Base-by-base conservation (phyloP, 805 yeast species). In the Pichia manshurica region DNA sequence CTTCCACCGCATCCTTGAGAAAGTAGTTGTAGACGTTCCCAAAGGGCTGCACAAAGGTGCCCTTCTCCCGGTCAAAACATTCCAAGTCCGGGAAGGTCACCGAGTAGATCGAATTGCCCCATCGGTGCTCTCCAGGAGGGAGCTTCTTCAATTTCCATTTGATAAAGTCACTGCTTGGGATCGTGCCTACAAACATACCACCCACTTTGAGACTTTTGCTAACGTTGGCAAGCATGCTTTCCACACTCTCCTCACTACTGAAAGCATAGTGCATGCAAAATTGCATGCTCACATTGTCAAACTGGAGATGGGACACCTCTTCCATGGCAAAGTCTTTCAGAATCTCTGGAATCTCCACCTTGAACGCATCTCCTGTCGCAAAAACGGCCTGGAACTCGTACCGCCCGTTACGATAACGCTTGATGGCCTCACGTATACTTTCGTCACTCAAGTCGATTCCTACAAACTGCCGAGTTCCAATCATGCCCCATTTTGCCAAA, bases 261-360 rank as follows among this genome's bases (percentile, higher is more conserved):
- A 89, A 93, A 0, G 98, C 96, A 69, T 93, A 93, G 63, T 93
- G 99, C 64, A 93, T 70, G 49, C 96, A 87, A 66, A 93, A 93
- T 63, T 93, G 99, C 66, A 86, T 78, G 4, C 95, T 81, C 1
- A 91, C 96, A 16, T 84, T 70, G 65, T 93, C 96, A 49, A 90
- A 87, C 1, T 96, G 96, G 54, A 87, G 81, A 59, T 73, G 58
- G 5, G 52, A 50, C 7, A 55, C 53, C 57, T 79, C 82, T 23
- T 82, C 83, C 1, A 84, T 83, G 17, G 50, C 44, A 57, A 86
- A 84, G 45, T 81, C 80, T 38, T 72, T 74, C 36, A 90, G 74
- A 1, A 87, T 77, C 5, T 79, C 79, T 0, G 87, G 87, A 3
- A 89, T 61, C 0, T 84, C 77, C 12, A 75, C 71, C 1, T 84